A percentile compares a stretch with the other conserved stretches of the same genome.
These are phyloP conservation scores for Phytophthora aleatoria DNA, from an alignment of 352 stramenopile genomes.

Conservation along the genomic window DNA sequence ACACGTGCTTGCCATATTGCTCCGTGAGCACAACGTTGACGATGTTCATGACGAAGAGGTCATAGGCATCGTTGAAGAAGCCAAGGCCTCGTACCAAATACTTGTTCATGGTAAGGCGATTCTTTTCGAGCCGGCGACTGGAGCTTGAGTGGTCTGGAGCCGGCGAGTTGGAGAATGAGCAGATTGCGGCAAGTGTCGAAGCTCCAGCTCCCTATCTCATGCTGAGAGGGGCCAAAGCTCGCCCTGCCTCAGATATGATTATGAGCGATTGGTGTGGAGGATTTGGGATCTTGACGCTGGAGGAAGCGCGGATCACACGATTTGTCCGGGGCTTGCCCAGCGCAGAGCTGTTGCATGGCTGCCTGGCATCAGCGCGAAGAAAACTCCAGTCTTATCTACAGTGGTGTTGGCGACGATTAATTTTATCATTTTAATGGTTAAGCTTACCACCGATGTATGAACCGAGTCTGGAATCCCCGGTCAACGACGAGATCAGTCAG, in stretches of 20 bases:
- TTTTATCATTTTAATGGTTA: too few species aligned
- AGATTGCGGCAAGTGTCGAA: not conserved
- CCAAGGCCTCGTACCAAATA: slow-evolving; percentile 73
- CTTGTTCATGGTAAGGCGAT: slow-evolving; percentile 46
- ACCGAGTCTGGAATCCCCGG: too few species aligned
- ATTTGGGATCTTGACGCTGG: not conserved
- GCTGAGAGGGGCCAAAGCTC: not conserved
- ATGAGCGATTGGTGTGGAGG: not conserved
- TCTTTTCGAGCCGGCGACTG: not conserved
- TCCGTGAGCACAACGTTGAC: slow-evolving; percentile 84
- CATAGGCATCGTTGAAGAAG: slow-evolving; percentile 82
- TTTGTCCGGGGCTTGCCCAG: too few species aligned
- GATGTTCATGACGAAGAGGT: slow-evolving; percentile 84
- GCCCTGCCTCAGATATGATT: not conserved
- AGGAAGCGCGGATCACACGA: too few species aligned
- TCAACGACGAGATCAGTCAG: too few species aligned
- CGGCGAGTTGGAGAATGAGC: not conserved
- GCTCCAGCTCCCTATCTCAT: not conserved
- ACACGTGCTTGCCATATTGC: slow-evolving; percentile 64
- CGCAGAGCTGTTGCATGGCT: too few species aligned
- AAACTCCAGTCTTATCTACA: too few species aligned
- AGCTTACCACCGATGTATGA: too few species aligned
- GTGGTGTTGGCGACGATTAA: too few species aligned
- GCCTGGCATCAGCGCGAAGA: too few species aligned
- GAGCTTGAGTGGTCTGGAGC: not conserved